A percentile compares a stretch with the other conserved stretches of the same genome.
Conservation (phyloP, 106 monocot species). For the Gastrodia elata region DNA sequence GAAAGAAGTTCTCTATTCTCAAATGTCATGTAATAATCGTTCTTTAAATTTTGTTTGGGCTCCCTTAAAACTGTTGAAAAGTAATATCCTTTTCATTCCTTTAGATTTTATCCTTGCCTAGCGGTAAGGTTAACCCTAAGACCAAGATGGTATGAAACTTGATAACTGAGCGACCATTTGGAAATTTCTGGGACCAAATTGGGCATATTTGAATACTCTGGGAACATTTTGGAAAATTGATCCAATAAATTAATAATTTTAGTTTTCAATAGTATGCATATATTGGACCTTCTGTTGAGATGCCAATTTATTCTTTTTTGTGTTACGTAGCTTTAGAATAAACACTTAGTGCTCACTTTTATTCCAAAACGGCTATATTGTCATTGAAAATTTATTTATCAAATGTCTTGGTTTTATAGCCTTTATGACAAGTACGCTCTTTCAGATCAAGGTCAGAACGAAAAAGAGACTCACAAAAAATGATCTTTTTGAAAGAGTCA, state of each 20-base stretch:
- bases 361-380: neutral
- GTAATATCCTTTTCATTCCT: too few species aligned
- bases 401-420: neutral
- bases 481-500: slow-evolving; percentile 56
- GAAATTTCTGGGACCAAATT: too few species aligned
- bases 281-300: neutral
- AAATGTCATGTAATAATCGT: too few species aligned
- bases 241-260: neutral
- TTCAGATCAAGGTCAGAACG: slow-evolving; percentile 15
- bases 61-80: too few species aligned
- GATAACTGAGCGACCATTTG: too few species aligned
- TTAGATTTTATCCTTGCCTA: too few species aligned
- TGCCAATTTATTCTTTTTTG: neutral
- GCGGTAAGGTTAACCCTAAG: too few species aligned
- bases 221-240: too few species aligned
- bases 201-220: too few species aligned
- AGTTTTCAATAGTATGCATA: neutral
- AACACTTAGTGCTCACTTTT: neutral
- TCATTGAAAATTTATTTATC: neutral
- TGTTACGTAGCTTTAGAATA: neutral
- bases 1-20: too few species aligned
- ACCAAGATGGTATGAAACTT: too few species aligned
- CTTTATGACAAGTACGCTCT: neutral
- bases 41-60: too few species aligned
- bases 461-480: slow-evolving; percentile 55